A percentile compares a stretch with the other conserved stretches of the same genome.
phyloP scores from a whole-genome alignment of 495 filamentous ascomycete genomes.

The Glonium stellatum region DNA sequence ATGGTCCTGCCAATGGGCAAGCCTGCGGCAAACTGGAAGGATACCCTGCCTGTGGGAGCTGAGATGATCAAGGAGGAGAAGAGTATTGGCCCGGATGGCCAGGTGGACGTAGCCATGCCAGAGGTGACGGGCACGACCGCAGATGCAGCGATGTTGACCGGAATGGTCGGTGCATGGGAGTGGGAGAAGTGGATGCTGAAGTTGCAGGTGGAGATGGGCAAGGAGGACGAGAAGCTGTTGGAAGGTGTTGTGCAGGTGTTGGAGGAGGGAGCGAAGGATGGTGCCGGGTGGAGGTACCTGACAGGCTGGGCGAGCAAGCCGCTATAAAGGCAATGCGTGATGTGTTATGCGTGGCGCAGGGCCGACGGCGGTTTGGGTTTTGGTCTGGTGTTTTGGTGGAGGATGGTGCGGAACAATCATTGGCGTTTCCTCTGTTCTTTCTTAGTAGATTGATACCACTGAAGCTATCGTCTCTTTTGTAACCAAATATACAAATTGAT shows the following conservation, averaged over 20 bases:
- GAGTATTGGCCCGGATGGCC: slow-evolving; percentile 27
- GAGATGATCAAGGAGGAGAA: slow-evolving; percentile 17
- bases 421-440: background rate
- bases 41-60: slow-evolving; percentile 30
- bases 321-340: slow-evolving; percentile 2
- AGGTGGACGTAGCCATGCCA: slow-evolving; percentile 49
- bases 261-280: slow-evolving; percentile 73
- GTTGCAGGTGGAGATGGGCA: slow-evolving; percentile 75
- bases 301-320: slow-evolving; percentile 82
- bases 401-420: slow-evolving; percentile 5
- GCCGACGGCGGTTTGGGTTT: background rate
- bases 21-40: slow-evolving; percentile 47
- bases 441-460: slow-evolving; percentile 6
- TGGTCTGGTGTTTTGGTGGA: slow-evolving; percentile 20
- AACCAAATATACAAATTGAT: background rate
- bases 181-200: slow-evolving; percentile 97
- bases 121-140: slow-evolving; percentile 64
- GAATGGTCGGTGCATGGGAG: slow-evolving; percentile 77
- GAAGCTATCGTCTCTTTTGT: slow-evolving; percentile 2
- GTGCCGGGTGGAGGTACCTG: slow-evolving; percentile 78
- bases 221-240: slow-evolving; percentile 53
- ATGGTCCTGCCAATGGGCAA: slow-evolving; percentile 81
- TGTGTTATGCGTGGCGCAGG: slow-evolving; percentile 7
- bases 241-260: slow-evolving; percentile 73
- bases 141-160: slow-evolving; percentile 66